Evolutionary conservation across 2,329 filamentous ascomycete genomes (phyloP).

Genomic region (Sphaerulina musiva): DNA sequence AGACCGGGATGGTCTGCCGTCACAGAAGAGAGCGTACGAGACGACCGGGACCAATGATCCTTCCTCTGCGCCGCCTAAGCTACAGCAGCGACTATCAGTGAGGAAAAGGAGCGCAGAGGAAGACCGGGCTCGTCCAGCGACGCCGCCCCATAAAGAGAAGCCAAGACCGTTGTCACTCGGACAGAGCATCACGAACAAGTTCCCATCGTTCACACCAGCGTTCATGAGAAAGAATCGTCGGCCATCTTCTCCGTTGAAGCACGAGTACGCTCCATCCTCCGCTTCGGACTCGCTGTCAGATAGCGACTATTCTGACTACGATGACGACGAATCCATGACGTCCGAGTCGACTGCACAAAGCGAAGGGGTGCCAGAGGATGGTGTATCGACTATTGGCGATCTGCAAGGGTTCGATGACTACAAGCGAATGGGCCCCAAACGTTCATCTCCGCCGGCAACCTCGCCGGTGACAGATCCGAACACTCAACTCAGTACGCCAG

Average conservation of each 20-base stretch:
- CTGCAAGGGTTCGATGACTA: constrained; percentile 33
- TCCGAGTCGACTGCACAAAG: constrained; percentile 45
- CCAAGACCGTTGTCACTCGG: constrained; percentile 24
- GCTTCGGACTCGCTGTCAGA: constrained; percentile 56
- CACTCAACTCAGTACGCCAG: constrained; percentile 13
- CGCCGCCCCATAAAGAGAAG: constrained; percentile 24
- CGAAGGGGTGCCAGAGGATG: constrained; percentile 11
- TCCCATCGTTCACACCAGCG: constrained; percentile 33
- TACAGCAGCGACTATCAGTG: constrained; percentile 29
- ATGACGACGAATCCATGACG: constrained; percentile 44
- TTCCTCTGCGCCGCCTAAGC: constrained; percentile 32
- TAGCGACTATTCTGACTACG: constrained; percentile 48
- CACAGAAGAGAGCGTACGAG: constrained; percentile 17
- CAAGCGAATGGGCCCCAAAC: constrained; percentile 32
- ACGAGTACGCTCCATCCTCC: constrained; percentile 88
- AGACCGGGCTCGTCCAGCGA: constrained; percentile 26
- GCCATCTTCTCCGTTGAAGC: constrained; percentile 88
- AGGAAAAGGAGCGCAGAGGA: constrained; percentile 16
- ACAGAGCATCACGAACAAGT: constrained; percentile 21
- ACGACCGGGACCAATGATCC: constrained; percentile 18
- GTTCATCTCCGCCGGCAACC: constrained; percentile 15
- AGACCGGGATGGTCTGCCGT: constrained; percentile 18
- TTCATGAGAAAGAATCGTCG: constrained; percentile 53
- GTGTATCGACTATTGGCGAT: constrained; percentile 28
- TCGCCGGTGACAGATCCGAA: constrained; percentile 17